A percentile compares a stretch with the other conserved stretches of the same genome.
phyloP scores from a whole-genome alignment of 371 early-diverging fungal species.

The Coemansia sp. region DNA sequence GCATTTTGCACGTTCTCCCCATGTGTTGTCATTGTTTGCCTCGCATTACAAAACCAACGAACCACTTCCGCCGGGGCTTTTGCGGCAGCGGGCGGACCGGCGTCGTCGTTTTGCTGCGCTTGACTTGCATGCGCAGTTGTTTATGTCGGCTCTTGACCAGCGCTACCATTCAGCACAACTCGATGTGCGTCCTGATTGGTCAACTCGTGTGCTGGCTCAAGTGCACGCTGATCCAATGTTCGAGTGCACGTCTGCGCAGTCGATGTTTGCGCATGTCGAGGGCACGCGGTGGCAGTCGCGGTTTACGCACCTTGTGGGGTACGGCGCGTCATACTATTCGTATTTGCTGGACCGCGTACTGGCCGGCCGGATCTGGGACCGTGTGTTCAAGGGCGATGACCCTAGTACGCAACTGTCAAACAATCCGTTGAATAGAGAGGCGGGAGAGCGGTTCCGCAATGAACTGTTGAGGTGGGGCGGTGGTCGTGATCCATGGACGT shows the following conservation, averaged over 20 bases:
- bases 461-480: slow-evolving; percentile 90
- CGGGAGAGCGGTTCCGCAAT: slow-evolving; percentile 63
- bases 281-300: slow-evolving; percentile 87
- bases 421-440: slow-evolving; percentile 47
- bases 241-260: slow-evolving; percentile 7
- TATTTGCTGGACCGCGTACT: slow-evolving; percentile 88
- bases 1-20: slow-evolving; percentile 75
- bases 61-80: slow-evolving; percentile 54
- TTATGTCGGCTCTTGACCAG: slow-evolving; percentile 88
- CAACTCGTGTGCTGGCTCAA: slow-evolving; percentile 22
- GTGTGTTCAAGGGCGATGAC: slow-evolving; percentile 63
- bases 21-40: slow-evolving; percentile 68
- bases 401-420: neutral
- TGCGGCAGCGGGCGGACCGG: slow-evolving; percentile 57
- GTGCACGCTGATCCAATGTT: slow-evolving; percentile 34
- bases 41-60: slow-evolving; percentile 65
- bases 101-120: slow-evolving; percentile 62
- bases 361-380: slow-evolving; percentile 75
- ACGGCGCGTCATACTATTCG: slow-evolving; percentile 91
- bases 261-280: slow-evolving; percentile 44
- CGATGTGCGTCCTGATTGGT: slow-evolving; percentile 30
- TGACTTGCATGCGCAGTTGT: slow-evolving; percentile 83
- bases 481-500: slow-evolving; percentile 87
- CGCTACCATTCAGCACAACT: slow-evolving; percentile 55
- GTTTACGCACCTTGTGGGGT: slow-evolving; percentile 87